phyloP scores from a whole-genome alignment of 768 basidiomycete genomes.

The Terana coerulea region DNA sequence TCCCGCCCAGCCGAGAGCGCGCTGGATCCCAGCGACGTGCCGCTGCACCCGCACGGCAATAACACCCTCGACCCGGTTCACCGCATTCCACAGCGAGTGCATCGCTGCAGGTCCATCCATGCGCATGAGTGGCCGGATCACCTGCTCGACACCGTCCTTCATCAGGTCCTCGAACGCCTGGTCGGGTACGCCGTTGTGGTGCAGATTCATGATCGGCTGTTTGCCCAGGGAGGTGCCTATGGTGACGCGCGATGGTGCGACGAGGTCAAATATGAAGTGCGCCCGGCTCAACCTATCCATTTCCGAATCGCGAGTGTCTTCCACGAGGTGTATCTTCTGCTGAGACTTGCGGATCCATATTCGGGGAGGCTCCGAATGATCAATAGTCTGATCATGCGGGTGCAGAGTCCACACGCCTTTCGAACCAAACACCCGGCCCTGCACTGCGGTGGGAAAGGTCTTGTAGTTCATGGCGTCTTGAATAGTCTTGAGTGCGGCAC shows the following conservation, averaged over 20 bases:
- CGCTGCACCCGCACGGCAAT: slow-evolving; percentile 40
- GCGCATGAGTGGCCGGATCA: slow-evolving; percentile 45
- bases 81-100: slow-evolving; percentile 45
- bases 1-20: slow-evolving; percentile 55
- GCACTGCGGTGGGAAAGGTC: slow-evolving; percentile 26
- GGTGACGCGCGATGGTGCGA: slow-evolving; percentile 41
- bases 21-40: slow-evolving; percentile 43
- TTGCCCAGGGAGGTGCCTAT: slow-evolving; percentile 40
- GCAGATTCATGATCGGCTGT: slow-evolving; percentile 60
- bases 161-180: slow-evolving; percentile 44
- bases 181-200: slow-evolving; percentile 51
- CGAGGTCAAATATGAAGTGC: slow-evolving; percentile 58
- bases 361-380: slow-evolving; percentile 18
- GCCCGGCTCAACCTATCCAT: slow-evolving; percentile 18
- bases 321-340: slow-evolving; percentile 23
- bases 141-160: slow-evolving; percentile 44
- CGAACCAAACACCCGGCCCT: slow-evolving; percentile 31
- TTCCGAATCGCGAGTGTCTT: background rate
- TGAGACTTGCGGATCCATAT: slow-evolving; percentile 36
- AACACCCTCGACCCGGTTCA: slow-evolving; percentile 47
- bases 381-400: slow-evolving; percentile 17
- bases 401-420: slow-evolving; percentile 34
- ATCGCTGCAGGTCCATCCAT: slow-evolving; percentile 49
- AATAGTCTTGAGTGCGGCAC: slow-evolving; percentile 26
- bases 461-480: slow-evolving; percentile 16